Conservation (phyloP, 352 stramenopile species). For the Nothophytophthora sp. region DNA sequence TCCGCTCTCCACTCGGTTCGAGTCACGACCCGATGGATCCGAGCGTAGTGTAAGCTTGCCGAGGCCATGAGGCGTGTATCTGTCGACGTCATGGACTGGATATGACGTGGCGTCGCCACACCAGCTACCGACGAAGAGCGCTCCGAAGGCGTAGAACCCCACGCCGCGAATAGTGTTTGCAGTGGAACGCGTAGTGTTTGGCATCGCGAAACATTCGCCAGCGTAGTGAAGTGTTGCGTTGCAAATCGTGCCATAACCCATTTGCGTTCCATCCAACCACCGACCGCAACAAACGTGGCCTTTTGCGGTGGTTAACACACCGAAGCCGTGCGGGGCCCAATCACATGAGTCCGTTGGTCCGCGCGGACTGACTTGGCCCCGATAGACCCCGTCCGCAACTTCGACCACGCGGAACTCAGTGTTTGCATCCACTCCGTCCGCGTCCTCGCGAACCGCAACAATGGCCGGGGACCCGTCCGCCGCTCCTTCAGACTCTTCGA, state of each 20-base stretch:
- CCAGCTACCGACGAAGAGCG: conserved; percentile 46
- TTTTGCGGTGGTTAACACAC: conserved; percentile 33
- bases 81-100: neutral
- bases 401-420: conserved; percentile 12
- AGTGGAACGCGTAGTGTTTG: conserved; percentile 15
- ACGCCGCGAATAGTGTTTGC: conserved; percentile 29
- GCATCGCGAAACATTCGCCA: conserved; percentile 33
- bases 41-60: conserved; percentile 29
- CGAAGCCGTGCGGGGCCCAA: conserved; percentile 40
- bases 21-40: neutral
- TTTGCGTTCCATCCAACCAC: conserved; percentile 43
- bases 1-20: conserved; percentile 20
- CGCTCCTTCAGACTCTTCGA: neutral
- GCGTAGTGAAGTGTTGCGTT: conserved; percentile 43
- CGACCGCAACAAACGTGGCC: conserved; percentile 33
- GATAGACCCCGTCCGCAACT: conserved; percentile 12
- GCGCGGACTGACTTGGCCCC: conserved; percentile 17
- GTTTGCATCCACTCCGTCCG: conserved; percentile 1
- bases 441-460: neutral
- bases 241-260: conserved; percentile 35
- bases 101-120: neutral
- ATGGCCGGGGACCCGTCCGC: neutral
- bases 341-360: neutral
- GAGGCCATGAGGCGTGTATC: conserved; percentile 34
- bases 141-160: conserved; percentile 42